Base-by-base conservation (phyloP, 495 filamentous ascomycete species). In the Xylaria longipes region DNA sequence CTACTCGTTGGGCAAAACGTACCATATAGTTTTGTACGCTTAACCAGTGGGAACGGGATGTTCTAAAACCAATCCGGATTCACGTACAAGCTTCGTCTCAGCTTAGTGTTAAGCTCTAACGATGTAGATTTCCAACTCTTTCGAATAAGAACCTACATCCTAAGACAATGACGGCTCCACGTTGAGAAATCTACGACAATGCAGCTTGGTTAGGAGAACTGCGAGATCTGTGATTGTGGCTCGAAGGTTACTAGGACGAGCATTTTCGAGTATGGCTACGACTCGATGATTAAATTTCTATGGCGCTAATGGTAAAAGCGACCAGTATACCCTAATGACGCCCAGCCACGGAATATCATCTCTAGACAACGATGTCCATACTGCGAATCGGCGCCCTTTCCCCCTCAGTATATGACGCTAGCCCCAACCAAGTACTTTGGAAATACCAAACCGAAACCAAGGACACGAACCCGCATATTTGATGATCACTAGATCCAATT, bases 1-100 rank as follows among this genome's bases (percentile, higher is more conserved):
- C 74, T 95, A 72, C 83, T 96, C 11, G 92, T 95, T 11, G 93
- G 93, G 20, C 91, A 94, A 84, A 94, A 94, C 78, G 92, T 96
- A 45, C 91, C 91, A 33, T 94, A 93, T 82, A 93, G 93, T 80
- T 96, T 96, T 82, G 93, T 94, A 45, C 80, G 92, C 48, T 84
- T 95, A 82, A 92, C 92, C 9, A 90, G 90, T 72, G 92, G 92
- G 20, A 80, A 91, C 71, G 87, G 88, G 31, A 78, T 93, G 76
- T 93, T 89, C 80, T 92, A 83, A 81, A 46, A 2, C 27, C 7
- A 33, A 25, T 35, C 27, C 35, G 9, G 22, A 64, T 25, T 20
- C 22, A 1, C 25, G 9, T 29, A 25, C 22, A 22, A 8, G 43
- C 41, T 37, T 46, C 43, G 29, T 20, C 9, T 39, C 63, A 50